Conservation (phyloP, 768 basidiomycete genomes). For the Termitomyces sp. region DNA sequence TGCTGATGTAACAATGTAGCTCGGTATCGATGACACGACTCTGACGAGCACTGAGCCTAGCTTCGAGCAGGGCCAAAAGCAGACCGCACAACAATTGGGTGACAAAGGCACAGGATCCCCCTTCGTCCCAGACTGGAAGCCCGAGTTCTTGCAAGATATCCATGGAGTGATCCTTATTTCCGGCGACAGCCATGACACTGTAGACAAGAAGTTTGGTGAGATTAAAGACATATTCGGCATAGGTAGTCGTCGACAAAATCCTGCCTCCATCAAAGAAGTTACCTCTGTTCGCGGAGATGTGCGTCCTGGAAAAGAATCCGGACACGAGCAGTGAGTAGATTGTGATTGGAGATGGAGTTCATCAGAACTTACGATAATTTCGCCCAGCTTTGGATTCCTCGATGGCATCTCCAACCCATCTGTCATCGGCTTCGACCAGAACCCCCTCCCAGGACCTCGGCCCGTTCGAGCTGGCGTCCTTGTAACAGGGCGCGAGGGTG, state of each 20-base stretch:
- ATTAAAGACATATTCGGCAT: conserved; percentile 31
- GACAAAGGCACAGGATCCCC: conserved; percentile 25
- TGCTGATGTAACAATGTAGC: conserved; percentile 14
- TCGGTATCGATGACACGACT: conserved; percentile 34
- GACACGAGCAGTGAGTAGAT: conserved; percentile 39
- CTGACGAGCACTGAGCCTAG: conserved; percentile 23
- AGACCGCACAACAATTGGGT: conserved; percentile 31
- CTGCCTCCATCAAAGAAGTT: conserved; percentile 32
- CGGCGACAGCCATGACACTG: conserved; percentile 33
- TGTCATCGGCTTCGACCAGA: conserved; percentile 31
- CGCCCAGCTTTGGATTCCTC: conserved; percentile 40
- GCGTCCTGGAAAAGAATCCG: conserved; percentile 35
- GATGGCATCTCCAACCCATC: conserved; percentile 50
- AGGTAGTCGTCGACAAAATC: neutral
- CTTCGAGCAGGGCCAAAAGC: conserved; percentile 36
- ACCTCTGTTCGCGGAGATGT: conserved; percentile 32
- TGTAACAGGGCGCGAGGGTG: conserved; percentile 38
- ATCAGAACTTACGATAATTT: neutral
- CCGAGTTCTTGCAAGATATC: conserved; percentile 36
- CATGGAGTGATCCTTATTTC: conserved; percentile 47
- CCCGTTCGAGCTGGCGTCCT: conserved; percentile 36
- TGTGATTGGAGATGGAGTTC: neutral
- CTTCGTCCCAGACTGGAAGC: conserved; percentile 41
- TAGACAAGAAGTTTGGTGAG: conserved; percentile 27
- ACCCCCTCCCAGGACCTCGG: conserved; percentile 29